Evolutionary conservation across 164 flowering plant genomes (phyloP).

Genomic region (Buxus sempervirens): DNA sequence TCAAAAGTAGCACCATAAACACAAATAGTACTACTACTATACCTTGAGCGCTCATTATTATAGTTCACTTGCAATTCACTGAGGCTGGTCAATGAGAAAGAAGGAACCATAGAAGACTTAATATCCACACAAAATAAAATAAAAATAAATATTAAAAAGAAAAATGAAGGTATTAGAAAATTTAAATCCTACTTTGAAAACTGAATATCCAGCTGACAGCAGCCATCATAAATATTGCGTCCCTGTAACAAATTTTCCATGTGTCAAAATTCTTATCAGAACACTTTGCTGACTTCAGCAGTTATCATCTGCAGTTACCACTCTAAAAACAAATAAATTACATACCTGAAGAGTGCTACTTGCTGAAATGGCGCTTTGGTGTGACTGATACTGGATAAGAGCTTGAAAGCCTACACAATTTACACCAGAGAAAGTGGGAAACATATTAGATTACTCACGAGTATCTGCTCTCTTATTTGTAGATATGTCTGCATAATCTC

Average conservation of each 20-base stretch:
- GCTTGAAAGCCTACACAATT: conserved; percentile 83
- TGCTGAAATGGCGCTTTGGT: neutral
- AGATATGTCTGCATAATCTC: neutral
- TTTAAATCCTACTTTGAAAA: conserved; percentile 71
- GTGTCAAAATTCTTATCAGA: neutral
- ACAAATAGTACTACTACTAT: neutral
- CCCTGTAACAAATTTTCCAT: neutral
- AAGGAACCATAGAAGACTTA: conserved; percentile 1
- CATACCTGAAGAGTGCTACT: neutral
- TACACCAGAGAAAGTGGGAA: neutral
- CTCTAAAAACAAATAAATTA: neutral
- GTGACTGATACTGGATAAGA: conserved; percentile 49
- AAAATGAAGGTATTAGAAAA: too few species aligned
- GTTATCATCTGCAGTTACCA: neutral
- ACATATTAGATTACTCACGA: neutral
- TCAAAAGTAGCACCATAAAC: conserved; percentile 3
- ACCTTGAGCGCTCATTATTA: conserved; percentile 39
- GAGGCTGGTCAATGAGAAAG: neutral
- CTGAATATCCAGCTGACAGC: conserved; percentile 97
- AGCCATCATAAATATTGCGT: conserved; percentile 42
- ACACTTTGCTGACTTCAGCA: neutral
- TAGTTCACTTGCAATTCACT: conserved; percentile 59
- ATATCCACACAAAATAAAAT: neutral
- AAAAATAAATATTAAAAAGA: neutral
- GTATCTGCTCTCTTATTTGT: too few species aligned